Base-by-base conservation (phyloP, 176 grass and related monocot genomes). In the Triticum monococcum region DNA sequence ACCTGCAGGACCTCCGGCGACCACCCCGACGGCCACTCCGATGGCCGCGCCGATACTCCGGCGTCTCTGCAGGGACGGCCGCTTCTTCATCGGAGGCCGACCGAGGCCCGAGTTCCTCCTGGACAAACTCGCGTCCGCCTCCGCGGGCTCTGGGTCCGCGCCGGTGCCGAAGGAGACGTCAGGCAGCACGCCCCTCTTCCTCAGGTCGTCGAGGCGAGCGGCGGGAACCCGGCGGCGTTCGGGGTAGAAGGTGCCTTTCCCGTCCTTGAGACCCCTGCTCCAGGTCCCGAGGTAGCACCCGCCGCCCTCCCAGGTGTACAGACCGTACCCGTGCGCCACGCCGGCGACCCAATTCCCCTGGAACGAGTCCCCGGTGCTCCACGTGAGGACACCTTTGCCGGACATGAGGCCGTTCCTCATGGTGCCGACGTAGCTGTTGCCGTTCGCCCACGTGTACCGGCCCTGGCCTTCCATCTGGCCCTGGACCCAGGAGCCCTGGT, bases 311-410 rank as follows among this genome's bases (percentile, higher is more conserved):
- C 94, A 98, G 13, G 86, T 91, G 83, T 98, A 98, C 31, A 96
- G 86, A 66, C 97, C 97, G 86, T 87, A 90, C 5, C 97, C 97
- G 57, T 98, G 84, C 90, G 94, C 89, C 88, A 89, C 84, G 36
- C 94, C 94, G 76, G 96, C 92, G 23, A 91, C 64, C 97, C 94
- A 98, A 75, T 92, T 94, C 9, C 97, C 97, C 85, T 98, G 94
- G 45, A 94, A 93, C 5, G 88, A 94, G 72, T 98, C 97, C 31
- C 94, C 97, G 79, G 84, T 91, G 69, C 65, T 94, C 97, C 97
- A 98, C 4, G 93, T 98, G 78, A 94, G 88, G 74, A 83, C 91
- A 64, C 94, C 97, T 78, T 88, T 98, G 36, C 94, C 94, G 60
- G 63, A 91, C 91, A 98, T 98, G 87, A 86, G 84, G 41, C 97